Base-by-base conservation (phyloP, 2,329 filamentous ascomycete species). In the Fusarium gaditjirri region DNA sequence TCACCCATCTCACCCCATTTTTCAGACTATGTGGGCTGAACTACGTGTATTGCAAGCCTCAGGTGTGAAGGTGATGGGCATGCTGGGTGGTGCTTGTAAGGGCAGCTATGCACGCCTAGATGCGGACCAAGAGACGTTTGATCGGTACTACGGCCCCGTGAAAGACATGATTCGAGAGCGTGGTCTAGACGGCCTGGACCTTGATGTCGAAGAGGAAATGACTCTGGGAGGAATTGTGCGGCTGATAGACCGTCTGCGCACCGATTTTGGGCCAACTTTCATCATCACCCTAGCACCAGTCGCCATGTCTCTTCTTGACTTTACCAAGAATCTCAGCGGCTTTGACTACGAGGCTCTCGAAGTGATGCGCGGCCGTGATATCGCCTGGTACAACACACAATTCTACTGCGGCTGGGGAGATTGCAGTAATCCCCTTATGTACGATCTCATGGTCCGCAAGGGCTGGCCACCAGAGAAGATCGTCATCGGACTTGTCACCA, bases 321-420 rank as follows among this genome's bases (percentile, higher is more conserved):
- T 81, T 29, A 79, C 79, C 27, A 81, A 80, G 49, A 93, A 94
- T 79, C 86, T 97, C 6, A 94, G 92, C 65, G 95, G 94, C 0
- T 97, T 97, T 80, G 88, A 90, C 79, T 97, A 97, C 81, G 86
- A 90, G 47, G 85, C 90, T 16, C 86, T 98, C 5, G 94, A 97
- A 79, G 85, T 87, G 16, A 86, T 89, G 80, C 86, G 89, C 10
- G 91, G 91, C 2, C 81, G 81, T 21, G 87, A 91, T 46, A 92
- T 97, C 33, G 86, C 87, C 6, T 98, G 94, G 90, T 97, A 97
- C 81, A 97, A 97, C 78, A 87, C 92, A 10, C 95, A 98, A 78
- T 97, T 97, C 81, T 98, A 98, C 85, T 96, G 93, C 78, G 94
- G 94, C 4, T 98, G 94, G 91, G 94, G 94, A 13, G 85, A 86